Evolutionary conservation across 768 basidiomycete genomes (phyloP).

Genomic region (Suillus weaverae): DNA sequence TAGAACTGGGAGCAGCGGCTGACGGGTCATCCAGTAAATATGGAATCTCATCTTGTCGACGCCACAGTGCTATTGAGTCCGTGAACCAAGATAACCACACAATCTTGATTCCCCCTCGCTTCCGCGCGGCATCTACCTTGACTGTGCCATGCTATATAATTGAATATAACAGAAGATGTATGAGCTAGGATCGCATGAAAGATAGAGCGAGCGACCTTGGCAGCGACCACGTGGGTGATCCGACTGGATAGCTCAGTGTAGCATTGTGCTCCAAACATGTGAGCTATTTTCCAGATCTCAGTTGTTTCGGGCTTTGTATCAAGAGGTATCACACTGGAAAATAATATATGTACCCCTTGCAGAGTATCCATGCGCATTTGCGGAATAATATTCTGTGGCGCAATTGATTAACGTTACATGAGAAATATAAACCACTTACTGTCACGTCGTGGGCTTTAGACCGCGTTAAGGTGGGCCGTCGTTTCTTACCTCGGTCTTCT

Average conservation of each 20-base stretch:
- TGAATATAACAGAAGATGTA: constrained; percentile 8
- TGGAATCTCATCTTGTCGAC: constrained; percentile 70
- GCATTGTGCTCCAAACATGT: constrained; percentile 85
- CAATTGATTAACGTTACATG: constrained; percentile 1
- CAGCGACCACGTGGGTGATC: constrained; percentile 91
- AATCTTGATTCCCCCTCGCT: constrained; percentile 74
- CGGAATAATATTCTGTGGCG: constrained; percentile 77
- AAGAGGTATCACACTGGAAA: constrained; percentile 95
- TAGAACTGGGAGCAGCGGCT: constrained; percentile 38
- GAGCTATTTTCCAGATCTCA: constrained; percentile 84
- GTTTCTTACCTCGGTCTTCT: constrained; percentile 30
- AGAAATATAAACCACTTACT: constrained; percentile 43
- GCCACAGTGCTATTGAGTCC: constrained; percentile 89
- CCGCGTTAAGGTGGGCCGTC: constrained; percentile 25
- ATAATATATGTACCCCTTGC: constrained; percentile 79
- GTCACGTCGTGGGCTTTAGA: constrained; percentile 68
- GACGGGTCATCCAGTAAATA: constrained; percentile 72
- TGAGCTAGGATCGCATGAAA: constrained; percentile 8
- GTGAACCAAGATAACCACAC: constrained; percentile 91
- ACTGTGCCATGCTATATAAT: constrained; percentile 73
- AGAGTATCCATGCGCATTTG: constrained; percentile 73
- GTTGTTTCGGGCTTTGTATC: constrained; percentile 75
- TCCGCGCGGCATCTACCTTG: constrained; percentile 84
- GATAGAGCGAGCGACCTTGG: constrained; percentile 56
- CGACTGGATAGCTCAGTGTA: constrained; percentile 62